Conservation (phyloP, 192 early-diverging fungal species). For the Rhizoclosmatium sp. region DNA sequence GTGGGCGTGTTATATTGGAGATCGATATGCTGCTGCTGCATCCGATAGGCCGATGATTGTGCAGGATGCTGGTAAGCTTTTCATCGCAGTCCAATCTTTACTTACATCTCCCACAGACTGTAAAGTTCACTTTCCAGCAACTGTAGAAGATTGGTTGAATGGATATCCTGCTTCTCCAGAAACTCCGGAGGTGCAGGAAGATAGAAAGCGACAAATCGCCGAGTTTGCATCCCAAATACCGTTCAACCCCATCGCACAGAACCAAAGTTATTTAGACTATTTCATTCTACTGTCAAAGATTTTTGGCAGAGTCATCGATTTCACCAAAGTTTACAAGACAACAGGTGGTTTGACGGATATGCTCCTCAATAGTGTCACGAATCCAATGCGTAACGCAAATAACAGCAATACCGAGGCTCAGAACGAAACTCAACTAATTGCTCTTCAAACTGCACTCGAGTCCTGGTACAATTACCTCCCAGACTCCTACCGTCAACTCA, state of each 20-base stretch:
- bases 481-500: constrained; percentile 18
- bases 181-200: neutral
- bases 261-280: constrained; percentile 38
- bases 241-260: constrained; percentile 45
- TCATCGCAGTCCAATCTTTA: neutral
- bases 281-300: constrained; percentile 54
- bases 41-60: constrained; percentile 51
- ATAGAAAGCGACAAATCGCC: constrained; percentile 31
- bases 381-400: neutral
- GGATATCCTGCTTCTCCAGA: neutral
- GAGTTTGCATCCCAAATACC: constrained; percentile 43
- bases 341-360: constrained; percentile 6
- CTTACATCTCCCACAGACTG: constrained; percentile 44
- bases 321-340: constrained; percentile 40
- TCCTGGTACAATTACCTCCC: constrained; percentile 50
- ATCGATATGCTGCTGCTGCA: constrained; percentile 51
- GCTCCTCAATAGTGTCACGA: neutral
- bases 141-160: neutral
- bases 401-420: neutral
- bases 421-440: constrained; percentile 44
- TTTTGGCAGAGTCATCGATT: constrained; percentile 55
- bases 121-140: constrained; percentile 52
- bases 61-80: constrained; percentile 40
- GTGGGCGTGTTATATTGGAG: constrained; percentile 56
- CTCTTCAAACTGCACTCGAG: constrained; percentile 48